Base-by-base conservation (phyloP, 164 flowering plant genomes). In the Sedum album region DNA sequence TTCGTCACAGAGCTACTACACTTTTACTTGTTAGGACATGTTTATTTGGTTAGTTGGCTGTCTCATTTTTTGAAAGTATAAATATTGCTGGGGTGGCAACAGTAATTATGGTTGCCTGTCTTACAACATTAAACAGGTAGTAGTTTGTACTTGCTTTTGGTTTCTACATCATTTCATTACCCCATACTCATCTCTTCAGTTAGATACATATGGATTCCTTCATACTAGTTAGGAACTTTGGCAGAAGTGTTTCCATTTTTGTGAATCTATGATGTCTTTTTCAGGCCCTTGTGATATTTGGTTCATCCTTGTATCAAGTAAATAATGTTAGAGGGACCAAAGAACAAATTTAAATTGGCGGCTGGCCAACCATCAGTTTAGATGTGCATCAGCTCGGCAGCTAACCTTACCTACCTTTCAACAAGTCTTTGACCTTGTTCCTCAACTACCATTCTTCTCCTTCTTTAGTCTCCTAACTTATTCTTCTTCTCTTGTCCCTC, bases 401-500 rank as follows among this genome's bases (percentile, higher is more conserved):
- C 38, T 48, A 26, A 51, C 80, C 46, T 44, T 44, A 77, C 68
- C 80, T 64, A 77, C 74, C 80, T 38, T 69, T 77, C 80, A 74
- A 77, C 68, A 57, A 66, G n/a, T 11, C 6, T 23, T 14, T 63
- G 26, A 44, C 15, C 48, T 44, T 44, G 4, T 44, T 44, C 15
- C 2, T 2, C 48, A 44, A 44, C 48, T 17, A 44, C 48, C 48
- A 44, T 44, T 44, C 48, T 44, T 44, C 48, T 15, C 48, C 48
- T 4, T 44, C 15, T 44, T 44, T 49, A n/a, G 38, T n/a, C 18
- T 41, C 64, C 42, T 26, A 39, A 36, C 48, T 44, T 18, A 44
- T 44, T 44, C n/a, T 44, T 13, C 38, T 35, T 7, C 7, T 35
- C 38, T 44, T 44, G 48, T 44, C 48, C 48, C 48, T 44, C 48